A percentile compares a stretch with the other conserved stretches of the same genome.
Conservation (phyloP, 768 basidiomycete species). For the Mycena indigotica region DNA sequence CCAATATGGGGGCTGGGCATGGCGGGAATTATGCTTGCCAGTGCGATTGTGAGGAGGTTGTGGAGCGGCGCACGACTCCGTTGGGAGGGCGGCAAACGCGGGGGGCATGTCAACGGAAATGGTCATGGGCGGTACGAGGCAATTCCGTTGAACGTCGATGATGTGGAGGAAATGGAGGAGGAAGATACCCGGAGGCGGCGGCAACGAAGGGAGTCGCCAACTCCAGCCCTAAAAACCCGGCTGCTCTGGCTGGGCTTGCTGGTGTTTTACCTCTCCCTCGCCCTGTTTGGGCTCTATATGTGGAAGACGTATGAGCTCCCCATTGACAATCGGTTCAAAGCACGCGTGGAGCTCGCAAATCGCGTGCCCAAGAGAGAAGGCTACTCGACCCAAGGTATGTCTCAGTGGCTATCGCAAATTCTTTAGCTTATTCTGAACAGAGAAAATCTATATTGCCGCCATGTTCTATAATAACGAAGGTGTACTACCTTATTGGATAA, state of each 20-base stretch:
- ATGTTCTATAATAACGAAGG: conserved; percentile 43
- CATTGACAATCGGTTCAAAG: conserved; percentile 8
- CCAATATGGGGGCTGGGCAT: neutral
- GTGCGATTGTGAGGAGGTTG: neutral
- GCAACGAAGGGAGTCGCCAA: neutral
- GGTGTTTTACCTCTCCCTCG: neutral
- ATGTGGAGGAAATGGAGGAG: neutral
- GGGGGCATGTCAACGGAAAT: too few relatives aligned
- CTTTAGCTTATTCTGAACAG: conserved; percentile 11
- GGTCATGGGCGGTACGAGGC: neutral
- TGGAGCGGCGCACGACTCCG: neutral
- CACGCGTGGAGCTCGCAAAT: conserved; percentile 2
- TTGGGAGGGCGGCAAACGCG: too few relatives aligned
- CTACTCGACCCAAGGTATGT: conserved; percentile 1
- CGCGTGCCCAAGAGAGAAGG: neutral
- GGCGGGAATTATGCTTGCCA: neutral
- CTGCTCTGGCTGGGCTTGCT: neutral
- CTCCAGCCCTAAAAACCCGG: too few relatives aligned
- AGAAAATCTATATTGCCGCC: conserved; percentile 41
- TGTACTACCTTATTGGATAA: conserved; percentile 43
- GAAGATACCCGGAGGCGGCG: neutral
- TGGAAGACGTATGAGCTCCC: conserved; percentile 5
- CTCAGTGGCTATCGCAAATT: neutral
- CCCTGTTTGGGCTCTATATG: conserved; percentile 1
- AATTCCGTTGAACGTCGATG: neutral